Evolutionary conservation across 2,329 filamentous ascomycete species (phyloP).

Genomic region (Microsporum ferrugineum): DNA sequence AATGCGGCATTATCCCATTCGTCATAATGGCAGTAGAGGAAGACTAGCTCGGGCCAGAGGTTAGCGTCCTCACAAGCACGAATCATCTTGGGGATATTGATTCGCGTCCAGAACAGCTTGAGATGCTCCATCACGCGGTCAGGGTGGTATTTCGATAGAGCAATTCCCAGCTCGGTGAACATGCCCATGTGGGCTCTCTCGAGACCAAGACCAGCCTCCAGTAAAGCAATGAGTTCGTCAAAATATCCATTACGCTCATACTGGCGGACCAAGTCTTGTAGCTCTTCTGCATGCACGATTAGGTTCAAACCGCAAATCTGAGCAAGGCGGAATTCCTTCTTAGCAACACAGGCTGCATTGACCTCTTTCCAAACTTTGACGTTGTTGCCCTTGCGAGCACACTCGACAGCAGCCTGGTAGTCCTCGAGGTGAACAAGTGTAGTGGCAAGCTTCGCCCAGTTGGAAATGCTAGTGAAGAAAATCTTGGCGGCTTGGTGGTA

Average conservation of each 20-base stretch:
- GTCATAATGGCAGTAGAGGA: conserved; percentile 96
- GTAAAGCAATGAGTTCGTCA: conserved; percentile 85
- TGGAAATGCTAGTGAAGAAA: conserved; percentile 95
- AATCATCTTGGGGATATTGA: conserved; percentile 97
- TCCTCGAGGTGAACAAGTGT: conserved; percentile 94
- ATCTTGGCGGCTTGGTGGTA: conserved; percentile 96
- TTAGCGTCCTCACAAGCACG: conserved; percentile 86
- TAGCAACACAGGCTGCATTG: conserved; percentile 86
- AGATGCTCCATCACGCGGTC: conserved; percentile 97
- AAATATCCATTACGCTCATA: conserved; percentile 98
- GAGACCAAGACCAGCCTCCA: conserved; percentile 88
- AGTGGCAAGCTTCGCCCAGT: conserved; percentile 98
- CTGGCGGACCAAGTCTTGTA: conserved; percentile 84
- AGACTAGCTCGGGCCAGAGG: conserved; percentile 93
- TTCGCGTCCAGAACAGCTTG: conserved; percentile 94
- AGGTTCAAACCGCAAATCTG: conserved; percentile 98
- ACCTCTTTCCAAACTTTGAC: conserved; percentile 99
- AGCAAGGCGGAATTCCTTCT: conserved; percentile 97
- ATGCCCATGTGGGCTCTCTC: conserved; percentile 93
- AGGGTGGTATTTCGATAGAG: conserved; percentile 85
- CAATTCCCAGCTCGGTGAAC: conserved; percentile 88
- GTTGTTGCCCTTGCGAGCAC: conserved; percentile 95
- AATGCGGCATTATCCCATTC: conserved; percentile 96
- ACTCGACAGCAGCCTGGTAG: conserved; percentile 95
- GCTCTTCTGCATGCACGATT: conserved; percentile 92